Conservation (phyloP, 768 basidiomycete genomes). For the Lactarius tabidus region DNA sequence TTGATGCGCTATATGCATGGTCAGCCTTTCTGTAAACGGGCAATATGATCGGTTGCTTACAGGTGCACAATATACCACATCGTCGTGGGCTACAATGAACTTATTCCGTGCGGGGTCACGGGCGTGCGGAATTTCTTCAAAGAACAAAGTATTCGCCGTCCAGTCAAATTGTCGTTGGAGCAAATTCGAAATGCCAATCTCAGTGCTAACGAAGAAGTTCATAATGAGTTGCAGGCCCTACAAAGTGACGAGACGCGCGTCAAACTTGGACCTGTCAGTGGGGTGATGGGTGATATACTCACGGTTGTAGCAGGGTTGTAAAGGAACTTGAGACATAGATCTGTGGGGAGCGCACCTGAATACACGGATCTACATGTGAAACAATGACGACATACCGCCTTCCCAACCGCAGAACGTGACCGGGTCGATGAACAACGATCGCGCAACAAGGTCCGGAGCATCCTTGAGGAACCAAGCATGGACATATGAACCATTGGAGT, state of each 20-base stretch:
- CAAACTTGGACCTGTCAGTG: conserved; percentile 3
- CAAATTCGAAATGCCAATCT: conserved; percentile 83
- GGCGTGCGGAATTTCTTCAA: conserved; percentile 83
- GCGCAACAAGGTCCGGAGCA: conserved; percentile 58
- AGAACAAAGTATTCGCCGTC: conserved; percentile 85
- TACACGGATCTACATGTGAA: background rate
- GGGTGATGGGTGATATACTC: conserved; percentile 29
- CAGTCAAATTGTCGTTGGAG: conserved; percentile 82
- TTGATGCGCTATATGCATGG: conserved; percentile 52
- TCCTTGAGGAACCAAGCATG: conserved; percentile 91
- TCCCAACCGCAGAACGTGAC: conserved; percentile 92
- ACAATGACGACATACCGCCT: conserved; percentile 55
- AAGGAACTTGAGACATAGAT: conserved; percentile 89
- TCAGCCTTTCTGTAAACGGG: background rate
- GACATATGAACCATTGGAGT: conserved; percentile 83
- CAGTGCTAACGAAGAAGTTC: conserved; percentile 84
- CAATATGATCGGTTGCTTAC: conserved; percentile 36
- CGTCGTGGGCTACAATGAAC: conserved; percentile 80
- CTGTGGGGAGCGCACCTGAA: conserved; percentile 36
- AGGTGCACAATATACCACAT: conserved; percentile 70
- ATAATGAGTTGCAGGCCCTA: conserved; percentile 77
- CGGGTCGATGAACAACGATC: conserved; percentile 90
- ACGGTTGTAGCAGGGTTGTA: conserved; percentile 68
- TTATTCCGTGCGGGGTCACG: conserved; percentile 59
- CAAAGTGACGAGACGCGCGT: conserved; percentile 7